Evolutionary conservation across 1,139 yeast species (phyloP).

Genomic region (Hyphopichia burtonii): DNA sequence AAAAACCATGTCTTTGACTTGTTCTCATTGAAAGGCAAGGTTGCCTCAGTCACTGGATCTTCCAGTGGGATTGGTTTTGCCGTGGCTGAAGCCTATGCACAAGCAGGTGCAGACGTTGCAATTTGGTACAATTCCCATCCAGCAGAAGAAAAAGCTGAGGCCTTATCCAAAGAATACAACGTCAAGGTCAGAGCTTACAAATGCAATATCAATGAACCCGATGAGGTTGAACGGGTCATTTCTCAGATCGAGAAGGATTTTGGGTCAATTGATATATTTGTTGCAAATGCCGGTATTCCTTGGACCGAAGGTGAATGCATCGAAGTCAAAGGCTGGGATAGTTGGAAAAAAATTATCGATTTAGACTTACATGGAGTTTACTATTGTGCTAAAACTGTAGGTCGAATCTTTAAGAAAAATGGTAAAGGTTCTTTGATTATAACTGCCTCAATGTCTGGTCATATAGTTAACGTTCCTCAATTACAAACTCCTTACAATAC

Average conservation of each 20-base stretch:
- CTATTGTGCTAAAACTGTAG: conserved; percentile 70
- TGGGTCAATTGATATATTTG: conserved; percentile 76
- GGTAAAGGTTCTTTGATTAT: conserved; percentile 71
- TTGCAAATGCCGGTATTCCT: conserved; percentile 89
- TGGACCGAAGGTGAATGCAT: conserved; percentile 76
- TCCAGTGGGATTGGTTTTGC: conserved; percentile 84
- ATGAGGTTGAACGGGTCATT: conserved; percentile 57
- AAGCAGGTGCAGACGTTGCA: conserved; percentile 89
- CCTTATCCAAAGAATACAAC: conserved; percentile 59
- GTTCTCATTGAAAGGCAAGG: conserved; percentile 75
- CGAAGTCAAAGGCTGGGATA: conserved; percentile 51
- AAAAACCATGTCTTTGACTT: conserved; percentile 41
- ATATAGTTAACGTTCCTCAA: conserved; percentile 80
- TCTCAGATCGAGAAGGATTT: conserved; percentile 65
- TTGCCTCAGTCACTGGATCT: conserved; percentile 86
- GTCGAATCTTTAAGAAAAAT: conserved; percentile 67
- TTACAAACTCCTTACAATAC: conserved; percentile 83
- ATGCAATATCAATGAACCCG: conserved; percentile 62
- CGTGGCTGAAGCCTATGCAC: conserved; percentile 83
- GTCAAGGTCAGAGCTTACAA: conserved; percentile 70
- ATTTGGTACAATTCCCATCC: conserved; percentile 66
- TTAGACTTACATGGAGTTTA: conserved; percentile 75
- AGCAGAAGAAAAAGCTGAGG: conserved; percentile 57
- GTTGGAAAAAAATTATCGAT: conserved; percentile 67
- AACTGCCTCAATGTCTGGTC: conserved; percentile 86